phyloP scores from a whole-genome alignment of 2,329 filamentous ascomycete species.

The Aphanocladium album region DNA sequence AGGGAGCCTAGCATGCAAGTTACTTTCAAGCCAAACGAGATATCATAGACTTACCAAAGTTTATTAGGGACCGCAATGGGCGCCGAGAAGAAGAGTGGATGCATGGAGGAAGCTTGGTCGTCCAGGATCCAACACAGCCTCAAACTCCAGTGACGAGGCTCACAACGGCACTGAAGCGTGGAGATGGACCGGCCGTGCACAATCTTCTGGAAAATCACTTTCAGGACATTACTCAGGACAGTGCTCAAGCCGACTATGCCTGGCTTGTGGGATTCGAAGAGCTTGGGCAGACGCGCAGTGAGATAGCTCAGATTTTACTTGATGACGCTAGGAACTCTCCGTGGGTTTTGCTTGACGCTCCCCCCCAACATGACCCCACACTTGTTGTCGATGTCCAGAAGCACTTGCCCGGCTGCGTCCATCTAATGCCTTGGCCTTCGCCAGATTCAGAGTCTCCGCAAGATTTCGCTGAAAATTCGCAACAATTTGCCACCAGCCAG shows the following conservation, averaged over 20 bases:
- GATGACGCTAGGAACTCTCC: neutral
- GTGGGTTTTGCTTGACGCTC: neutral
- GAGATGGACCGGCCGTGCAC: no score
- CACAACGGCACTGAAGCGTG: no score
- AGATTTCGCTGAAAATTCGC: neutral
- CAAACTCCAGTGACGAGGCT: no score
- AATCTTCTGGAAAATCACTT: no score
- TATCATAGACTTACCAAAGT: neutral
- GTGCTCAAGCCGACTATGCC: neutral
- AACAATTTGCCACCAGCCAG: neutral
- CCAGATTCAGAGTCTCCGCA: neutral
- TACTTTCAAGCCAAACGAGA: neutral
- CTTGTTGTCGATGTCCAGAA: neutral
- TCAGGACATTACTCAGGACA: no score
- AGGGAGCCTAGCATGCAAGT: conserved; percentile 94
- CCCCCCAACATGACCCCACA: neutral
- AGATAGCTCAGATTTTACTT: neutral
- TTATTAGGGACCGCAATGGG: neutral
- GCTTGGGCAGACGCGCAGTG: neutral
- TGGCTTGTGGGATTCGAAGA: neutral
- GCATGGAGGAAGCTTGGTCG: no score
- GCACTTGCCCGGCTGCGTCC: neutral
- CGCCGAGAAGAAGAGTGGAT: no score
- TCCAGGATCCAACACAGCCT: no score
- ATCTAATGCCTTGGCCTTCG: neutral